These are phyloP conservation scores for Actinidia chinensis DNA, from an alignment of 179 eudicot species.

Conservation along the genomic window DNA sequence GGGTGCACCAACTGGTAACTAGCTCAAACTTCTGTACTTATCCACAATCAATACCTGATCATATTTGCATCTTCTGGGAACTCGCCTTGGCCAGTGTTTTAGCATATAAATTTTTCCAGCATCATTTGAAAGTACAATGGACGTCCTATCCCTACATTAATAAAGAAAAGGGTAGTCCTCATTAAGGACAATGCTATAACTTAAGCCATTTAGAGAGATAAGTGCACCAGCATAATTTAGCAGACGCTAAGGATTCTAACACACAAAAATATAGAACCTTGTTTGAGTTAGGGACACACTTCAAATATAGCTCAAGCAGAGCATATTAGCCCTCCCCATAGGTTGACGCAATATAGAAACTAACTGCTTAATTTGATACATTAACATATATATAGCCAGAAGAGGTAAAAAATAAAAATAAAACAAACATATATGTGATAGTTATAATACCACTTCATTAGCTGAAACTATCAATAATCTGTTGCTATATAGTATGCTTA, in stretches of 20 bases:
- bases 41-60: slow-evolving; percentile 61
- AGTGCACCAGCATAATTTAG: too few relatives aligned
- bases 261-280: too few relatives aligned
- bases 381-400: too few relatives aligned
- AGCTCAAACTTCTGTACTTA: not conserved
- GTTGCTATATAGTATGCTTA: too few relatives aligned
- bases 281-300: not conserved
- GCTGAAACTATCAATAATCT: too few relatives aligned
- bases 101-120: slow-evolving; percentile 92
- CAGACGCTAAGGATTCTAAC: too few relatives aligned
- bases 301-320: not conserved
- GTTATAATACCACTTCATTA: too few relatives aligned
- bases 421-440: too few relatives aligned
- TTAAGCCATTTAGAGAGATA: not conserved
- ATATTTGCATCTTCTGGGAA: slow-evolving; percentile 92
- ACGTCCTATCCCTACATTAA: slow-evolving; percentile 92
- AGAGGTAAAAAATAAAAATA: too few relatives aligned
- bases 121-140: slow-evolving; percentile 91
- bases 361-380: too few relatives aligned
- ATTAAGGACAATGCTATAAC: not conserved
- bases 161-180: not conserved
- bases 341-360: not conserved
- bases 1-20: not conserved
- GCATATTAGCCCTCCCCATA: not conserved
- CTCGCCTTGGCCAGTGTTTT: slow-evolving; percentile 96